Evolutionary conservation across 2,329 filamentous ascomycete genomes (phyloP).

Genomic region (Mycogone perniciosa): DNA sequence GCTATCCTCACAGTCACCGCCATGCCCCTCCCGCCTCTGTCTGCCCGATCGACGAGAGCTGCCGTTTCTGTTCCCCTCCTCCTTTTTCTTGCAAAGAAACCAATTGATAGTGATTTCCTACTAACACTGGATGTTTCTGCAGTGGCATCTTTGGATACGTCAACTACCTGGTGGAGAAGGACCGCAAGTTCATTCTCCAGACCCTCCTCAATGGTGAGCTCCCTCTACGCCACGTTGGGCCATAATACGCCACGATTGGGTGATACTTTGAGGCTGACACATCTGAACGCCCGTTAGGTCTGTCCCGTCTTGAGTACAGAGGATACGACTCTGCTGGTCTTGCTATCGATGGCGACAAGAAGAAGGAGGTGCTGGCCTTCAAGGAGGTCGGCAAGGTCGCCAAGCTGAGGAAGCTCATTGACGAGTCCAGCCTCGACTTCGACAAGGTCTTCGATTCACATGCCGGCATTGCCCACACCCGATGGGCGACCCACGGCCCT

Average conservation of each 20-base stretch:
- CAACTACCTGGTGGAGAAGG: constrained; percentile 99
- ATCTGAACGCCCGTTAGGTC: constrained; percentile 49
- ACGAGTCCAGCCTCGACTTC: constrained; percentile 72
- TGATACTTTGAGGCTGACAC: constrained; percentile 17
- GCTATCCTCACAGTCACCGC: constrained; percentile 14
- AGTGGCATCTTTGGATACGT: constrained; percentile 98
- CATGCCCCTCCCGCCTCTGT: constrained; percentile 8
- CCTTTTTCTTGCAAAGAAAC: background rate
- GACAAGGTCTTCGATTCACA: constrained; percentile 96
- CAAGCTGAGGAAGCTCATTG: constrained; percentile 91
- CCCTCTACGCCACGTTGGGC: background rate
- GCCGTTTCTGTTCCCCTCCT: background rate
- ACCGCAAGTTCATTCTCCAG: constrained; percentile 91
- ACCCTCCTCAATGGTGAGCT: constrained; percentile 88
- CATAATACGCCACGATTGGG: background rate
- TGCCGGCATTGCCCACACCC: constrained; percentile 96
- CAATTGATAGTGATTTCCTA: constrained; percentile 11
- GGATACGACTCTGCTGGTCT: constrained; percentile 97
- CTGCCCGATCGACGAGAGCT: background rate
- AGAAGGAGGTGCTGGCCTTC: constrained; percentile 93
- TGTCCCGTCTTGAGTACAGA: constrained; percentile 94
- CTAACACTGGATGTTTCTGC: constrained; percentile 23
- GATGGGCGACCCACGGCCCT: constrained; percentile 96
- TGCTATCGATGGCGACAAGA: constrained; percentile 95
- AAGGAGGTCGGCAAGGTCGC: constrained; percentile 99